phyloP scores from a whole-genome alignment of 2,329 filamentous ascomycete genomes.

The Ophiostoma perfectum region DNA sequence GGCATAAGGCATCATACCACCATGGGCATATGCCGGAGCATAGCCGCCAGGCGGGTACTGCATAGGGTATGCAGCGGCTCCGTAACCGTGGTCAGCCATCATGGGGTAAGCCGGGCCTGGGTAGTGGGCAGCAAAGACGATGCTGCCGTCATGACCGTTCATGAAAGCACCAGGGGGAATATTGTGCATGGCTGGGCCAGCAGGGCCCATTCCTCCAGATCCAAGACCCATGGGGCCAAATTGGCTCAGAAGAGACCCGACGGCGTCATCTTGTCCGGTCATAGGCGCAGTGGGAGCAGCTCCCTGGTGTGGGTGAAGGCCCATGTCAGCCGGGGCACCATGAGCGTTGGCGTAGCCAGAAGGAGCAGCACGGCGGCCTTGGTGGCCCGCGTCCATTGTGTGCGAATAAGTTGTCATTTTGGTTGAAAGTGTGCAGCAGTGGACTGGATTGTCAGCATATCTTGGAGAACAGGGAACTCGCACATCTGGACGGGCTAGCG shows the following conservation, averaged over 20 bases:
- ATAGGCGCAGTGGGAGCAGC: conserved; percentile 9
- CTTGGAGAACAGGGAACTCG: background rate
- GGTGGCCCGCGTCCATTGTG: conserved; percentile 15
- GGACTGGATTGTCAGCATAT: background rate
- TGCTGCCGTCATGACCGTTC: conserved; percentile 31
- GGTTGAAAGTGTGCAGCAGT: conserved; percentile 27
- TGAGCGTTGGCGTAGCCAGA: conserved; percentile 19
- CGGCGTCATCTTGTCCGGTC: conserved; percentile 23
- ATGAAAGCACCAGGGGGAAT: conserved; percentile 27
- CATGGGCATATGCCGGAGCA: conserved; percentile 29
- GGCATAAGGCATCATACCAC: conserved; percentile 43
- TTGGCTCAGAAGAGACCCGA: conserved; percentile 31
- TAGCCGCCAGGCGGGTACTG: conserved; percentile 24
- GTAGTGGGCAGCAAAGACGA: conserved; percentile 29
- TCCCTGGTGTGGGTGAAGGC: conserved; percentile 16
- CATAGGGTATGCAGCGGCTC: conserved; percentile 29
- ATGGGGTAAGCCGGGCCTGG: conserved; percentile 29
- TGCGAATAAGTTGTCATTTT: conserved; percentile 18
- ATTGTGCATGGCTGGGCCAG: conserved; percentile 29
- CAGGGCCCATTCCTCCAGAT: conserved; percentile 20
- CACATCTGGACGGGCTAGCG: background rate
- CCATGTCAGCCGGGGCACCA: conserved; percentile 5
- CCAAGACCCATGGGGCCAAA: conserved; percentile 30
- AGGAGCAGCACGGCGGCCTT: conserved; percentile 16
- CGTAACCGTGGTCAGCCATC: conserved; percentile 29